Evolutionary conservation across 345 rosid genomes (phyloP), one percentile per base, ranked within the genome.

Genomic region (Corchorus capsularis): DNA sequence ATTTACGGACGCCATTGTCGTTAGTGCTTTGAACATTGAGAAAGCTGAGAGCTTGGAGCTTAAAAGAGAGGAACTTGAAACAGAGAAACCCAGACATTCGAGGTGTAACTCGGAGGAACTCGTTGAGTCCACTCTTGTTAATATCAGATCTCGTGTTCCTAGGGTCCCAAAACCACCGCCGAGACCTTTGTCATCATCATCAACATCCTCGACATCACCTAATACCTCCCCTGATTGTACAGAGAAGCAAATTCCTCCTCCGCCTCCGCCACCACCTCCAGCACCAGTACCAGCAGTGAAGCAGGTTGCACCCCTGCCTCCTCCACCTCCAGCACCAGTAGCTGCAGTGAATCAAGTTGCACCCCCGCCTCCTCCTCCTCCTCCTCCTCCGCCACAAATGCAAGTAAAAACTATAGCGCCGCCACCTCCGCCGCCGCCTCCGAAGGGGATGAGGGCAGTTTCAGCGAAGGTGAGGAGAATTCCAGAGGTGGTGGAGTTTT

Each of bases 401-500:
- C 71, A 79, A 0, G 71, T 84, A 12, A 78, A 65, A 47, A 63
- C 80, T 19, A 41, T 12, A 0, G 81, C 86, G 0, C 94, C 93
- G 0, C 95, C 97, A 0, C 96, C 97, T 5, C 98, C 98, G 0
- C 99, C 97, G 0, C 94, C 89, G 0, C 91, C 88, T 47, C 87
- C 85, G 32, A 89, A 75, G 86, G 89, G 86, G 16, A 71, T 19
- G 34, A 83, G 59, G 78, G 63, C 79, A 0, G 86, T 83, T 8
- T 74, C 86, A 47, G 93, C 88, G 69, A 96, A 91, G 78, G 99
- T 96, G 34, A 86, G 91, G 82, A 88, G 98, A 67, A 86, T 92
- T 32, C 98, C 99, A 39, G 99, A 96, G 81, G 99, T 96, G 10
- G 99, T 86, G 74, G 99, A 96, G 94, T 91, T 96, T 76, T 96